Percentiles rank a stretch among this genome's conserved stretches.
phyloP scores from a whole-genome alignment of 2,329 filamentous ascomycete species.

The Cladorrhinum sp. region DNA sequence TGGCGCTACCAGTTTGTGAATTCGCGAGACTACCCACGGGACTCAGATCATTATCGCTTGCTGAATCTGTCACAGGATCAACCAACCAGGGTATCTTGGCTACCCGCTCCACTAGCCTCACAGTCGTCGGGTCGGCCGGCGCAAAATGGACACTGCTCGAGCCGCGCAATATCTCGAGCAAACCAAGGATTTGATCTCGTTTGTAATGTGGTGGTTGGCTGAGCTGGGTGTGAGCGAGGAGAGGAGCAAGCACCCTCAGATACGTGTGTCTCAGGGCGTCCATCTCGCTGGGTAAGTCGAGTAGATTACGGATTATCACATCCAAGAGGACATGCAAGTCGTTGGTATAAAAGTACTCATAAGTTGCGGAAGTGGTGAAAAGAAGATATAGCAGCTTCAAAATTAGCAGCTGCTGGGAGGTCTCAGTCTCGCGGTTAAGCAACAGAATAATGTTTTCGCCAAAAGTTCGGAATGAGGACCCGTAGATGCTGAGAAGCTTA shows the following conservation, averaged over 20 bases:
- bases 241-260: slow-evolving; percentile 83
- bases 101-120: slow-evolving; percentile 74
- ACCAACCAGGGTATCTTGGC: slow-evolving; percentile 68
- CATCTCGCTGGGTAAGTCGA: slow-evolving; percentile 86
- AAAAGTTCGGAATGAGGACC: slow-evolving; percentile 84
- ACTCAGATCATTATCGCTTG: slow-evolving; percentile 29
- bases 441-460: slow-evolving; percentile 96
- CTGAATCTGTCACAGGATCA: slow-evolving; percentile 36
- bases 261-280: slow-evolving; percentile 84
- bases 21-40: slow-evolving; percentile 53
- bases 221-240: slow-evolving; percentile 89
- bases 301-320: slow-evolving; percentile 93
- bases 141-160: slow-evolving; percentile 71
- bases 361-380: slow-evolving; percentile 86
- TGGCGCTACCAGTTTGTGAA: slow-evolving; percentile 63
- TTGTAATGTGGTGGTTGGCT: slow-evolving; percentile 88
- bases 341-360: slow-evolving; percentile 99
- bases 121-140: slow-evolving; percentile 75
- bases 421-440: slow-evolving; percentile 91
- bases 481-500: slow-evolving; percentile 81
- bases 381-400: slow-evolving; percentile 92
- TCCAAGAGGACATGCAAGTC: slow-evolving; percentile 91
- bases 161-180: slow-evolving; percentile 69
- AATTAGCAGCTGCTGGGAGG: slow-evolving; percentile 91
- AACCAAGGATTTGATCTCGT: slow-evolving; percentile 73